phyloP scores from a whole-genome alignment of 2,329 filamentous ascomycete genomes.

The Xylogone sp. region DNA sequence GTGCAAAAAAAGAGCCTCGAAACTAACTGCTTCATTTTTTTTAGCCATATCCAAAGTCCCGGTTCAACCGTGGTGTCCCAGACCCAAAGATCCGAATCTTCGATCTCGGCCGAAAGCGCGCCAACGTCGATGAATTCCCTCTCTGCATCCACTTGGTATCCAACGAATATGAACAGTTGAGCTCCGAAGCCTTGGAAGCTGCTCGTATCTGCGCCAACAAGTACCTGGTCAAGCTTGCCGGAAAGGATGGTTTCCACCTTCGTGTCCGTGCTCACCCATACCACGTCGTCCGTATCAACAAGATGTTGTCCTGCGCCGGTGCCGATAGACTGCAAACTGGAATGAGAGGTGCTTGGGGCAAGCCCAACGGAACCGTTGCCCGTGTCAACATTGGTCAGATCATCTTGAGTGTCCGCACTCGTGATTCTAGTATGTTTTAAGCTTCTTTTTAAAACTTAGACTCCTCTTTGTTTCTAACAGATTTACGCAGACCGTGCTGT shows the following conservation, averaged over 20 bases:
- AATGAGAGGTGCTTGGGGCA: conserved; percentile 99
- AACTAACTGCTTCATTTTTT: conserved; percentile 15
- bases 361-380: conserved; percentile 97
- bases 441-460: background rate
- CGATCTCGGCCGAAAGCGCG: conserved; percentile 97
- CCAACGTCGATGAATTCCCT: conserved; percentile 98
- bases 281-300: conserved; percentile 99
- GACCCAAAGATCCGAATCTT: conserved; percentile 86
- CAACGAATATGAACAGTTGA: conserved; percentile 99
- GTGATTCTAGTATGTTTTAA: conserved; percentile 74
- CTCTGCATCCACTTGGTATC: conserved; percentile 98
- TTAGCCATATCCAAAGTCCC: conserved; percentile 97
- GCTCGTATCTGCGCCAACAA: conserved; percentile 99
- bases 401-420: conserved; percentile 93
- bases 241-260: conserved; percentile 73
- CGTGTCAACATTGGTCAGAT: conserved; percentile 99
- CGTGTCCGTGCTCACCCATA: conserved; percentile 90
- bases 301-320: conserved; percentile 99
- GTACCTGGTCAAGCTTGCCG: conserved; percentile 68
- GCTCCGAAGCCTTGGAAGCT: conserved; percentile 98
- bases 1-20: background rate
- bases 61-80: conserved; percentile 99
- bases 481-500: conserved; percentile 70
- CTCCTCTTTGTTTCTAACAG: conserved; percentile 22
- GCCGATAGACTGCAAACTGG: conserved; percentile 99